Evolutionary conservation across 257 asterid genomes (phyloP).

Genomic region (Solanum clarkiae): DNA sequence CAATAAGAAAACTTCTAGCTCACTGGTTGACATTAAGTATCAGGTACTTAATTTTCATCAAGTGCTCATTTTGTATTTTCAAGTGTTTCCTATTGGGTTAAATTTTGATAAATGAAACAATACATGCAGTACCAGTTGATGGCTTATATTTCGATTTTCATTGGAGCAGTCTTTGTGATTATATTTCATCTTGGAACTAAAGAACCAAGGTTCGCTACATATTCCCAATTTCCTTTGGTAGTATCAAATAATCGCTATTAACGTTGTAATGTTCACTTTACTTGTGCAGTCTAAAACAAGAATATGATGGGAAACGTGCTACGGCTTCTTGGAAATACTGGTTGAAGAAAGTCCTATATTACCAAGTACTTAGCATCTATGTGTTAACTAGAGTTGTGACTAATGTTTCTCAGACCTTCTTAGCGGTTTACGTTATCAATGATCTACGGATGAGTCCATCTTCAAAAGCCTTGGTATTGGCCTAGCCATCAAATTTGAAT

Average conservation of each 20-base stretch:
- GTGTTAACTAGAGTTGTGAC: constrained; percentile 73
- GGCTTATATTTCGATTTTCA: constrained; percentile 62
- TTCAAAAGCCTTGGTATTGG: constrained; percentile 64
- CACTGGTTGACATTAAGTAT: constrained; percentile 33
- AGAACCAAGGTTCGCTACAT: constrained; percentile 64
- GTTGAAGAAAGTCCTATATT: constrained; percentile 57
- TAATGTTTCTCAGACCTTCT: constrained; percentile 87
- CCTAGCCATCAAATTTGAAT: neutral
- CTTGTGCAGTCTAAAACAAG: constrained; percentile 44
- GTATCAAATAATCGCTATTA: neutral
- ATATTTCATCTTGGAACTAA: constrained; percentile 63
- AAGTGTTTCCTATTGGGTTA: neutral
- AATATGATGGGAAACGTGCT: constrained; percentile 30
- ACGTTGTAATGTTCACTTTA: neutral
- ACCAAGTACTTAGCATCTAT: constrained; percentile 84
- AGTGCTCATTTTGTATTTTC: neutral
- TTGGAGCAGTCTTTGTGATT: constrained; percentile 68
- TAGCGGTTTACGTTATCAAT: constrained; percentile 75
- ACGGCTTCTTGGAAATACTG: constrained; percentile 67
- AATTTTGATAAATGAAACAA: constrained; percentile 1
- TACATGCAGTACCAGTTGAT: constrained; percentile 76
- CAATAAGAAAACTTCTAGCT: constrained; percentile 25
- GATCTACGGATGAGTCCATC: constrained; percentile 74
- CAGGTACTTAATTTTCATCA: constrained; percentile 33
- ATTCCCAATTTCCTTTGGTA: neutral